Evolutionary conservation across 2,329 filamentous ascomycete genomes (phyloP).

Genomic region (Xylariaceae sp.): DNA sequence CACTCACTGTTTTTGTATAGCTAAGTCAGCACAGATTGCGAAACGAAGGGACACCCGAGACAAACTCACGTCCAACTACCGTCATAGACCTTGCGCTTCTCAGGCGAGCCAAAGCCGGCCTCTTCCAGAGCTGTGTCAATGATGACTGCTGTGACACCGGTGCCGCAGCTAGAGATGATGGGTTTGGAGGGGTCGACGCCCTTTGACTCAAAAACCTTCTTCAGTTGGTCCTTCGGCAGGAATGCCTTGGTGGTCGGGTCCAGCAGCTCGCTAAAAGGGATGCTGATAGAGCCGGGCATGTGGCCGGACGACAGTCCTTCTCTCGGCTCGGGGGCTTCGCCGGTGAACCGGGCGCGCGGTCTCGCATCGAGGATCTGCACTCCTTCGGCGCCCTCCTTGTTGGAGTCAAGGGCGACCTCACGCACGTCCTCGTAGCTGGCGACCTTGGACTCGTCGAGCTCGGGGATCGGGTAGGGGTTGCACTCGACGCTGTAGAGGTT

Average conservation of each 20-base stretch:
- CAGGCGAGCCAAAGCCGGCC: constrained; percentile 64
- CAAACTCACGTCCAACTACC: constrained; percentile 93
- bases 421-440: constrained; percentile 78
- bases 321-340: constrained; percentile 79
- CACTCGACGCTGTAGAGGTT: constrained; percentile 63
- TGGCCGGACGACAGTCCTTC: constrained; percentile 83
- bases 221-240: constrained; percentile 64
- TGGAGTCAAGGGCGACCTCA: constrained; percentile 67
- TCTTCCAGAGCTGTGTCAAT: constrained; percentile 81
- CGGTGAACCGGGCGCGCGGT: constrained; percentile 72
- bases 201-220: constrained; percentile 70
- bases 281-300: constrained; percentile 78
- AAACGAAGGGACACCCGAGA: not conserved
- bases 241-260: constrained; percentile 80
- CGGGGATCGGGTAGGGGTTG: constrained; percentile 58
- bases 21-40: constrained; percentile 24
- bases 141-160: constrained; percentile 87
- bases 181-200: constrained; percentile 73
- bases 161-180: constrained; percentile 85
- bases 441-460: constrained; percentile 59
- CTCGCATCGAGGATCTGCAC: constrained; percentile 88
- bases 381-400: constrained; percentile 77
- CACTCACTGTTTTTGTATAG: constrained; percentile 46
- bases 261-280: constrained; percentile 75
- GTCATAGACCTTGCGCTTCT: constrained; percentile 77